Evolutionary conservation across 306 rosid species (phyloP).

Genomic region (Quercus glauca): DNA sequence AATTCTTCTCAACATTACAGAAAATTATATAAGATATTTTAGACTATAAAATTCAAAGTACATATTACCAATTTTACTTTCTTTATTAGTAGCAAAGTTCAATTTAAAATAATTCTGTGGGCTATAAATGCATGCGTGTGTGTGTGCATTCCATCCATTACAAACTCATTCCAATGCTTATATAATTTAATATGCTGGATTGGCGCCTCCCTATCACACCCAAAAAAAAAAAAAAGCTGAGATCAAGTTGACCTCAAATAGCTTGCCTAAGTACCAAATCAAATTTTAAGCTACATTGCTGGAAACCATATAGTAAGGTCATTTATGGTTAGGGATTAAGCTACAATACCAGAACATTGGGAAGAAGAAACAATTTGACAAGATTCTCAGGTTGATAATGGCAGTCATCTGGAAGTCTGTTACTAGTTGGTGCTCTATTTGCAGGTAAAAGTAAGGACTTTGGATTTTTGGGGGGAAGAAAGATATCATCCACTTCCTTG

Average conservation of each 20-base stretch:
- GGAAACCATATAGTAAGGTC: not conserved
- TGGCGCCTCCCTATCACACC: not conserved
- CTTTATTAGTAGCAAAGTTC: not conserved
- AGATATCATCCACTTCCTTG: constrained; percentile 12
- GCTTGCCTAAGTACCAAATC: not conserved
- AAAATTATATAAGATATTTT: not conserved
- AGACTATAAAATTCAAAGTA: not conserved
- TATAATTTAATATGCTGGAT: not conserved
- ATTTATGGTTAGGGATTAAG: not conserved
- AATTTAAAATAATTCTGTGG: not conserved
- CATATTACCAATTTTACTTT: not conserved
- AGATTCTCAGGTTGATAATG: constrained; percentile 28
- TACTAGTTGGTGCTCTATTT: constrained; percentile 7
- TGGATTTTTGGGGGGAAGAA: constrained; percentile 3
- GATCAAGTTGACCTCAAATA: not conserved
- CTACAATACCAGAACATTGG: constrained; percentile 24
- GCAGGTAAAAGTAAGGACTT: constrained; percentile 18
- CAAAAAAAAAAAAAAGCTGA: not conserved
- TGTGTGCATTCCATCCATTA: not conserved
- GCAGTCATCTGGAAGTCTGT: constrained; percentile 23
- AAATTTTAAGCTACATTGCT: not conserved
- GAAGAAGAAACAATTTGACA: constrained; percentile 32
- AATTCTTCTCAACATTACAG: not conserved
- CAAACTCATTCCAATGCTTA: not conserved
- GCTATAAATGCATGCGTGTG: not conserved